Evolutionary conservation across 2,329 filamentous ascomycete species (phyloP).

Genomic region (Scedosporium minutisporum): DNA sequence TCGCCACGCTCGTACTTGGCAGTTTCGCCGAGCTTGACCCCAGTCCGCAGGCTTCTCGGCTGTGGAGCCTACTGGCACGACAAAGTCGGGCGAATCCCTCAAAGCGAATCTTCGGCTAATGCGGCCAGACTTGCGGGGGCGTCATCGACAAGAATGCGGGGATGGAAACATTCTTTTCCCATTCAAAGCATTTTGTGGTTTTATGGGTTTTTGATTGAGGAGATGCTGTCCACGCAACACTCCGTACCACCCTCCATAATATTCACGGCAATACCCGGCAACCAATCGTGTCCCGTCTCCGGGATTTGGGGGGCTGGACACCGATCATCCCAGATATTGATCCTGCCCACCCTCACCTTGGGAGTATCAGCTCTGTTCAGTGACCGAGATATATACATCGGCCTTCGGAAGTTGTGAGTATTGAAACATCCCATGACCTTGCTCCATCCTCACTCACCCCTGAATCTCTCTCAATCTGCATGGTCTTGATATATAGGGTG

Average conservation of each 20-base stretch:
- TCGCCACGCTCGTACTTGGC: not conserved
- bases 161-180: not conserved
- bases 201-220: not conserved
- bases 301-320: not conserved
- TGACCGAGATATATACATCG: not conserved
- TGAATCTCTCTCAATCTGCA: not conserved
- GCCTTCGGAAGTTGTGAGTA: not conserved
- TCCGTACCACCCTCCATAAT: not conserved
- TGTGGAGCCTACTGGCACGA: not conserved
- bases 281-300: not conserved
- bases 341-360: not conserved
- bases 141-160: not conserved
- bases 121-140: not conserved
- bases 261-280: not conserved
- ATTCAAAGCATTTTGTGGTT: not conserved
- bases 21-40: not conserved
- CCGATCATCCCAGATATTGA: not conserved
- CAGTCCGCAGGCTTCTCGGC: not conserved
- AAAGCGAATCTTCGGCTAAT: not conserved
- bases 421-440: not conserved
- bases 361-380: not conserved
- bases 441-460: not conserved
- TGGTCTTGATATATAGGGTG: not conserved
- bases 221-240: not conserved
- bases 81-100: not conserved